phyloP scores from a whole-genome alignment of 2,329 filamentous ascomycete species.

The Aspergillus calidoustus region DNA sequence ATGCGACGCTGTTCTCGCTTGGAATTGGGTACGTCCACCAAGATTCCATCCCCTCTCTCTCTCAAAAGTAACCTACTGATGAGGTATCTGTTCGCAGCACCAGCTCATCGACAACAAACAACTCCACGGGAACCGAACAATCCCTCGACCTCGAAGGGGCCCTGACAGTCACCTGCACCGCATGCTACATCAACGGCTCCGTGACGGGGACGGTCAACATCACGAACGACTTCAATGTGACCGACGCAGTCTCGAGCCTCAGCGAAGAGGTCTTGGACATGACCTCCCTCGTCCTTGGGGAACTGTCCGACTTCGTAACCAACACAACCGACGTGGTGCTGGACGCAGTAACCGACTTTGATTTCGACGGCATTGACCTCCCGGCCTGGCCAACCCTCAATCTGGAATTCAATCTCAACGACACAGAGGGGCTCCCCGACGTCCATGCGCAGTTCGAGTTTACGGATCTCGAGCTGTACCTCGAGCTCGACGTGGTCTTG shows the following conservation, averaged over 20 bases:
- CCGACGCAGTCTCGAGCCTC: not conserved
- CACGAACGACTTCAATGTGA: conserved; percentile 2
- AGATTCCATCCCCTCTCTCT: too few relatives aligned
- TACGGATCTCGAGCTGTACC: conserved; percentile 12
- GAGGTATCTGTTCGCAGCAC: not conserved
- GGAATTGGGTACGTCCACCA: conserved; percentile 2
- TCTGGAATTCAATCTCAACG: conserved; percentile 9
- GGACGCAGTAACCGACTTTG: not conserved
- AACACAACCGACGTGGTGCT: not conserved
- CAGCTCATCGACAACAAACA: not conserved
- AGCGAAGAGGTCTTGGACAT: conserved; percentile 7
- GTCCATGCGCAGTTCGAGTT: conserved; percentile 11
- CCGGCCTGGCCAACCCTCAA: conserved; percentile 15
- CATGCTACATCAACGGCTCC: conserved; percentile 16
- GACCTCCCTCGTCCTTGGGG: not conserved
- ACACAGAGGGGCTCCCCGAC: not conserved
- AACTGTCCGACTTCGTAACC: too few relatives aligned
- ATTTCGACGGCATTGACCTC: conserved; percentile 1
- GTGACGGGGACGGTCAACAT: conserved; percentile 6
- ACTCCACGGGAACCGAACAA: not conserved
- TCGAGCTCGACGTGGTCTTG: conserved; percentile 14
- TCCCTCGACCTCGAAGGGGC: not conserved
- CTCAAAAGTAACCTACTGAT: not conserved
- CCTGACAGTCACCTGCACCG: conserved; percentile 7
- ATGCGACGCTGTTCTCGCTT: conserved; percentile 11